Base-by-base conservation (phyloP, 2,329 filamentous ascomycete species). In the Stagonosporopsis tanaceti region DNA sequence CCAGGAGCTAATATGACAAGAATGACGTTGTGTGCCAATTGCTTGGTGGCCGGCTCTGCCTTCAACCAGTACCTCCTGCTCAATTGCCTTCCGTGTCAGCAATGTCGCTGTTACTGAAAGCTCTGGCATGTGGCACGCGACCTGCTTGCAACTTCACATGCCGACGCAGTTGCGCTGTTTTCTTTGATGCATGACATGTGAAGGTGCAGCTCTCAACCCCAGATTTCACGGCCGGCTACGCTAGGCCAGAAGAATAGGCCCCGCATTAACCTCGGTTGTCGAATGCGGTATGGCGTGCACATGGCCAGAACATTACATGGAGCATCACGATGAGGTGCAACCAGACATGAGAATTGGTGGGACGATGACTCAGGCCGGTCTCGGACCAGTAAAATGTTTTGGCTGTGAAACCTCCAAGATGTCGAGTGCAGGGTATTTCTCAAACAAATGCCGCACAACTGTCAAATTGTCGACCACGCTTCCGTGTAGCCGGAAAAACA, bases 1-100 rank as follows among this genome's bases (percentile, higher is more conserved):
- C 64, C 37, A 55, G 30, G 27, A 53, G 44, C 56, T 44, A 20
- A 20, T 20, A 56, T 59, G 60, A 65, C 64, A 62, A 58, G 63
- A 47, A 74, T 74, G 71, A 74, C 71, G 71, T 73, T 72, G 42
- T 42, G 17, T 63, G 70, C 70, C 68, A 73, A 70, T 73, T 61
- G 62, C 66, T 71, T 71, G 65, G 58, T 22, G 28, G 42, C 39
- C 40, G 27, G 27, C 48, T 46, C 15, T 54, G 20, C 22, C 45
- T 60, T 37, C 27, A 8, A 2, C 25, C 12, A 6, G 14, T 25
- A 32, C 35, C 11, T 17, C 37, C 25, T 32, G 37, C 47, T 52
- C 53, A 32, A 42, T 47, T 57, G 30, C 11, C 30, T 11, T 38
- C 44, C 11, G 37, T 25, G 32, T 8, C 25, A 32, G 20, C 38